phyloP scores from a whole-genome alignment of 2,329 filamentous ascomycete species.

The Podosphaera fusca region DNA sequence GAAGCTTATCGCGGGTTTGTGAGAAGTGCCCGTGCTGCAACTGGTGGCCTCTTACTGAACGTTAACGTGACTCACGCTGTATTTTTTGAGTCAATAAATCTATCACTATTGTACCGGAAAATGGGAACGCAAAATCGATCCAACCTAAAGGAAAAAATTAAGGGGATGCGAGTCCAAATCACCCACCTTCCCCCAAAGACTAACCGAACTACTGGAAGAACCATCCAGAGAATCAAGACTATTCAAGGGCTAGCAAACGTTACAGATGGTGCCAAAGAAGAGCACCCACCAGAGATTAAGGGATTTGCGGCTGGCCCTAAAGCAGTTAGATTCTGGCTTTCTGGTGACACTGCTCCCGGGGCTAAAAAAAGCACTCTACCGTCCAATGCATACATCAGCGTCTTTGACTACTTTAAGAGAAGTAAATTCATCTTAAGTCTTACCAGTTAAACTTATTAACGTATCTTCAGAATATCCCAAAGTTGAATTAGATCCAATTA shows the following conservation, averaged over 20 bases:
- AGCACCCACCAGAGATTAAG: constrained; percentile 17
- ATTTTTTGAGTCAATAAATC: constrained; percentile 26
- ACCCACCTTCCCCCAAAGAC: constrained; percentile 18
- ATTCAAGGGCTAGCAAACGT: constrained; percentile 23
- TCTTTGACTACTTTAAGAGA: constrained; percentile 30
- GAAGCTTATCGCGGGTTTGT: constrained; percentile 37
- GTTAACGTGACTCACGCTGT: constrained; percentile 36
- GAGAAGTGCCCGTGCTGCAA: constrained; percentile 33
- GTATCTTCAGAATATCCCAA: constrained; percentile 20
- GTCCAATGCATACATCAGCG: constrained; percentile 24
- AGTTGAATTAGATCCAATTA: constrained; percentile 22
- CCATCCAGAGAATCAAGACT: constrained; percentile 20
- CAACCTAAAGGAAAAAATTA: constrained; percentile 14
- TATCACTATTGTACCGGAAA: constrained; percentile 18
- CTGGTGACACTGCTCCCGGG: constrained; percentile 15
- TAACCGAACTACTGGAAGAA: constrained; percentile 15
- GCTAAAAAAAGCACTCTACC: constrained; percentile 15
- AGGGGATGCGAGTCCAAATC: constrained; percentile 19
- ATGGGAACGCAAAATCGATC: constrained; percentile 11
- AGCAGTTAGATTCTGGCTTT: constrained; percentile 30
- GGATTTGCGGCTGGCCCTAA: constrained; percentile 23
- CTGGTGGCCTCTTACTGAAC: constrained; percentile 34
- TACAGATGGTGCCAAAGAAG: constrained; percentile 16
- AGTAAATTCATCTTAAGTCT: not conserved
- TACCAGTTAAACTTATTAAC: constrained; percentile 13